Conservation (phyloP, 2,329 filamentous ascomycete genomes). For the Colletotrichum sp. region DNA sequence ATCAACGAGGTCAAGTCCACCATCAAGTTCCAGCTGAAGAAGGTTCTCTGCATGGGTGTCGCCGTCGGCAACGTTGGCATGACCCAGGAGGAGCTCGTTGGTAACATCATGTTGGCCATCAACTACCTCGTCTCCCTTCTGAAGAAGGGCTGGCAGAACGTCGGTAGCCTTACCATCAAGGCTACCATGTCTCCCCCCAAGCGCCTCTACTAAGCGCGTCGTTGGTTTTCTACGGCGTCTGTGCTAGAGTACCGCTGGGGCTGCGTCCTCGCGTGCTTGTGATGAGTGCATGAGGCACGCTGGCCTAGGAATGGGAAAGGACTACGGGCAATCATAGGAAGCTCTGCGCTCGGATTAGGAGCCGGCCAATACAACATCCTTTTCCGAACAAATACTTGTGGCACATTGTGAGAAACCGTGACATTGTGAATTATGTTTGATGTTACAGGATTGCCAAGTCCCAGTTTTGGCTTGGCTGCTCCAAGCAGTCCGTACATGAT, state of each 20-base stretch:
- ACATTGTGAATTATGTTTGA: neutral
- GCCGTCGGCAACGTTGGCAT: constrained; percentile 98
- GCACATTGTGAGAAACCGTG: neutral
- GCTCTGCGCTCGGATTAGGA: constrained; percentile 19
- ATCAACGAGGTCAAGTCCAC: constrained; percentile 99
- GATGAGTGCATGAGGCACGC: neutral
- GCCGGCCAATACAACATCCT: constrained; percentile 11
- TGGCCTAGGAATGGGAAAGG: neutral
- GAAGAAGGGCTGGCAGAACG: constrained; percentile 99
- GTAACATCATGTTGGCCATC: constrained; percentile 99
- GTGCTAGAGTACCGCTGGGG: neutral
- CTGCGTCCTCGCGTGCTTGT: neutral
- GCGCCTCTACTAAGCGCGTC: constrained; percentile 83
- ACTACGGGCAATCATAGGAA: constrained; percentile 15
- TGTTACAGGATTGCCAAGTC: neutral
- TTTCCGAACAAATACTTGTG: neutral
- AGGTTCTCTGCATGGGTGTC: constrained; percentile 99
- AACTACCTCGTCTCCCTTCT: constrained; percentile 99
- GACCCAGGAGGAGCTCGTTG: constrained; percentile 93
- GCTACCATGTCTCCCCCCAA: constrained; percentile 99
- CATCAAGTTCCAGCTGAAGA: constrained; percentile 99
- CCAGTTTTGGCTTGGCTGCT: neutral
- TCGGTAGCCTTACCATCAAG: constrained; percentile 99
- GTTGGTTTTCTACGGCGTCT: constrained; percentile 4
- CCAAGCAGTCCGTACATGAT: neutral